Percentiles rank a stretch among this genome's conserved stretches.
These are phyloP conservation scores for Aspergillus steynii DNA, from an alignment of 495 filamentous ascomycete species.

Conservation along the genomic window DNA sequence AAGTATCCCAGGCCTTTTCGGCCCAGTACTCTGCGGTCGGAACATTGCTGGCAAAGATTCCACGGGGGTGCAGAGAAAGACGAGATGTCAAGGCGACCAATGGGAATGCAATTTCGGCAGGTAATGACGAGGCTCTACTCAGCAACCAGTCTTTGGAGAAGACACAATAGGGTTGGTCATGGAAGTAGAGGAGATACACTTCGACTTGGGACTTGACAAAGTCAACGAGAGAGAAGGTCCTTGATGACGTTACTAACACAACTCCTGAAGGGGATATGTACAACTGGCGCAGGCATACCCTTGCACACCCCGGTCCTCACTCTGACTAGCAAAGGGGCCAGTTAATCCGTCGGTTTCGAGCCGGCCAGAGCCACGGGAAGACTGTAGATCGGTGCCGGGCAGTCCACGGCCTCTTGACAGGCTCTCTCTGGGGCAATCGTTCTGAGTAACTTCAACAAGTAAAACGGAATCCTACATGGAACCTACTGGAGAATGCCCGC, in stretches of 20 bases:
- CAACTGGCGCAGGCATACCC: neutral
- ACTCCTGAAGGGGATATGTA: neutral
- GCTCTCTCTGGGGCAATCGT: neutral
- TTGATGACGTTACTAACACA: neutral
- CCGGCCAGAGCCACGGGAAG: neutral
- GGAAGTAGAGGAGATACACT: constrained; percentile 26
- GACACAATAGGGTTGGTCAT: constrained; percentile 33
- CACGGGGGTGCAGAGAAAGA: constrained; percentile 19
- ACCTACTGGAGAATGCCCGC: constrained; percentile 23
- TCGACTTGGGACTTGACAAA: constrained; percentile 26
- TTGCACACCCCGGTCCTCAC: neutral
- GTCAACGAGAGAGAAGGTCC: constrained; percentile 8
- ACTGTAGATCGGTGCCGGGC: neutral
- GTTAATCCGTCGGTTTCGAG: neutral
- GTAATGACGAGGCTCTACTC: constrained; percentile 14
- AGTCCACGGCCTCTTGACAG: neutral
- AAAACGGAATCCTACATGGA: neutral
- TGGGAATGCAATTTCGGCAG: constrained; percentile 24
- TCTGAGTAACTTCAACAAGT: neutral
- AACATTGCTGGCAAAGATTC: neutral
- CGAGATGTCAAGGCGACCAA: constrained; percentile 30
- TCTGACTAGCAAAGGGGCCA: neutral
- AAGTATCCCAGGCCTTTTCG: constrained; percentile 25
- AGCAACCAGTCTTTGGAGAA: constrained; percentile 28
- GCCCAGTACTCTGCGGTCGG: constrained; percentile 17